A percentile compares a stretch with the other conserved stretches of the same genome.
Evolutionary conservation across 2,329 filamentous ascomycete species (phyloP).

Genomic region (Xylariales sp.): DNA sequence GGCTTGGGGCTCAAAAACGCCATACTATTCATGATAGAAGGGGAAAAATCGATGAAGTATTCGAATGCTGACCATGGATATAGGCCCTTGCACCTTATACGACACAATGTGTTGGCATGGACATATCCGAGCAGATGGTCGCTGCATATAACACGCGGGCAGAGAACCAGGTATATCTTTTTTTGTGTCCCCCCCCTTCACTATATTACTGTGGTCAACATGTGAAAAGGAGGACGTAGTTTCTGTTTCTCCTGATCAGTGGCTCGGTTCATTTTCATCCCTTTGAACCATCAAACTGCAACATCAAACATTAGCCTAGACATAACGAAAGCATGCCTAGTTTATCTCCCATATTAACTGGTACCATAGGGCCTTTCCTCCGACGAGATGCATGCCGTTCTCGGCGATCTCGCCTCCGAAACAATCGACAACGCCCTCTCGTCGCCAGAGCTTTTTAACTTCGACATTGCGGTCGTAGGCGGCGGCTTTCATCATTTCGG

Average conservation of each 20-base stretch:
- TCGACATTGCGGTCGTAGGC: conserved; percentile 74
- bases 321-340: background rate
- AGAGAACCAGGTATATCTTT: conserved; percentile 59
- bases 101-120: conserved; percentile 73
- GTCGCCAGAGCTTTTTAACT: conserved; percentile 71
- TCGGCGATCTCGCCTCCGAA: conserved; percentile 67
- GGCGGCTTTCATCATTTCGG: conserved; percentile 76
- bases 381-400: conserved; percentile 66
- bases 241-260: background rate
- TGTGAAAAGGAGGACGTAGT: background rate
- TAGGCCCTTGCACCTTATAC: conserved; percentile 71
- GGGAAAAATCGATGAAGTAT: background rate
- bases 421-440: conserved; percentile 64
- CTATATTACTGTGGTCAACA: background rate
- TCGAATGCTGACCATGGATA: conserved; percentile 10
- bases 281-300: background rate
- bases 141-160: conserved; percentile 72
- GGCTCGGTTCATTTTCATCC: background rate
- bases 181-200: background rate
- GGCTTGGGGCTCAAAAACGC: background rate
- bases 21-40: background rate
- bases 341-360: conserved; percentile 11
- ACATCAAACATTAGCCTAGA: background rate
- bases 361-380: conserved; percentile 57
- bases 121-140: conserved; percentile 79